These are phyloP conservation scores for Cylindrotheca closterium DNA, from an alignment of 108 stramenopile species.

Conservation along the genomic window DNA sequence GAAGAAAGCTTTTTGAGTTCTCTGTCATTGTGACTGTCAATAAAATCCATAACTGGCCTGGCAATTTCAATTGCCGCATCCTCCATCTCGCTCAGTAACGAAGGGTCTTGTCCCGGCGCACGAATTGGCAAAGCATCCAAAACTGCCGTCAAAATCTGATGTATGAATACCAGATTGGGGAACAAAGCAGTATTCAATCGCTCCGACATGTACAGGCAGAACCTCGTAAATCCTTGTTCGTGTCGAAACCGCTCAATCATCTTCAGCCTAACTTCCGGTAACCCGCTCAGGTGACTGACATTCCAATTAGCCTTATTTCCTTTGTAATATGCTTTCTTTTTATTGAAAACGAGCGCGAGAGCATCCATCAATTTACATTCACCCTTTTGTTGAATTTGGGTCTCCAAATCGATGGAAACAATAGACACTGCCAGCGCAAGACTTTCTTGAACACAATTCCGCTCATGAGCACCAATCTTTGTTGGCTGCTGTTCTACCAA, in stretches of 20 bases:
- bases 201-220: slow-evolving; percentile 50
- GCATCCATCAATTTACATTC: slow-evolving; percentile 41
- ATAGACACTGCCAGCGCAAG: slow-evolving; percentile 58
- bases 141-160: slow-evolving; percentile 30
- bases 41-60: slow-evolving; percentile 58
- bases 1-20: slow-evolving; percentile 57
- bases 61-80: slow-evolving; percentile 48
- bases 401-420: slow-evolving; percentile 62
- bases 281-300: slow-evolving; percentile 35
- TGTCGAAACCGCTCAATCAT: slow-evolving; percentile 64
- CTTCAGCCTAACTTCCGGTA: slow-evolving; percentile 61
- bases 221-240: slow-evolving; percentile 43
- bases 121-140: slow-evolving; percentile 19
- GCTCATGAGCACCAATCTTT: slow-evolving; percentile 73
- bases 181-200: slow-evolving; percentile 39
- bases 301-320: slow-evolving; percentile 61
- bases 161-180: slow-evolving; percentile 38
- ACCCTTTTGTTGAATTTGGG: slow-evolving; percentile 36
- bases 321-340: slow-evolving; percentile 79
- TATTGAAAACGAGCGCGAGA: slow-evolving; percentile 63
- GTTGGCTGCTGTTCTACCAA: slow-evolving; percentile 79
- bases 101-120: not conserved
- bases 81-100: slow-evolving; percentile 32
- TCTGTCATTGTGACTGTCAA: slow-evolving; percentile 49
- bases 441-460: slow-evolving; percentile 78